phyloP scores from a whole-genome alignment of 2,329 filamentous ascomycete species.

The Westerdykella sp. region DNA sequence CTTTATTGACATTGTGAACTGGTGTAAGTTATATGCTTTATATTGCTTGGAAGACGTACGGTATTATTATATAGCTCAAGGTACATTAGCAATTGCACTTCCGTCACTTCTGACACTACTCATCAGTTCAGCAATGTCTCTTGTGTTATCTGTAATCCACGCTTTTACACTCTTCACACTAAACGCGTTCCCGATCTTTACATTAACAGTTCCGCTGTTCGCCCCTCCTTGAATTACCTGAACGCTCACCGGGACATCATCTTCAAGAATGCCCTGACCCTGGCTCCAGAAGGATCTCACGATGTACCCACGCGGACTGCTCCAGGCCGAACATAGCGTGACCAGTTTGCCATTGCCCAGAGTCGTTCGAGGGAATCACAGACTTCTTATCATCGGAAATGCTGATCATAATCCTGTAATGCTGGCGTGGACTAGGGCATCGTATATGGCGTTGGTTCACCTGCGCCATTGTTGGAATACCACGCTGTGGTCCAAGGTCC shows the following conservation, averaged over 20 bases:
- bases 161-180: slow-evolving; percentile 21
- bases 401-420: slow-evolving; percentile 44
- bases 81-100: slow-evolving; percentile 17
- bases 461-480: slow-evolving; percentile 43
- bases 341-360: slow-evolving; percentile 41
- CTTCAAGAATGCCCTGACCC: slow-evolving; percentile 31
- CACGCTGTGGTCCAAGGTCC: slow-evolving; percentile 37
- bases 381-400: slow-evolving; percentile 30
- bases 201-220: slow-evolving; percentile 8
- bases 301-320: slow-evolving; percentile 33
- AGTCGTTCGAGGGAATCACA: slow-evolving; percentile 32
- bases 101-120: slow-evolving; percentile 14
- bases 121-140: slow-evolving; percentile 16
- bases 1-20: too few species aligned
- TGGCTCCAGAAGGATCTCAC: slow-evolving; percentile 24
- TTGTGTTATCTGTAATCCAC: slow-evolving; percentile 36
- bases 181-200: slow-evolving; percentile 26
- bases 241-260: slow-evolving; percentile 30
- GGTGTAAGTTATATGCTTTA: too few species aligned
- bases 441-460: slow-evolving; percentile 50
- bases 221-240: slow-evolving; percentile 34
- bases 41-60: too few species aligned
- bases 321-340: slow-evolving; percentile 35
- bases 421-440: slow-evolving; percentile 44
- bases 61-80: not conserved